Percentiles rank a stretch among this genome's conserved stretches.
Evolutionary conservation across 1,139 yeast genomes (phyloP).

Genomic region (Nakaseomyces nivariensis): DNA sequence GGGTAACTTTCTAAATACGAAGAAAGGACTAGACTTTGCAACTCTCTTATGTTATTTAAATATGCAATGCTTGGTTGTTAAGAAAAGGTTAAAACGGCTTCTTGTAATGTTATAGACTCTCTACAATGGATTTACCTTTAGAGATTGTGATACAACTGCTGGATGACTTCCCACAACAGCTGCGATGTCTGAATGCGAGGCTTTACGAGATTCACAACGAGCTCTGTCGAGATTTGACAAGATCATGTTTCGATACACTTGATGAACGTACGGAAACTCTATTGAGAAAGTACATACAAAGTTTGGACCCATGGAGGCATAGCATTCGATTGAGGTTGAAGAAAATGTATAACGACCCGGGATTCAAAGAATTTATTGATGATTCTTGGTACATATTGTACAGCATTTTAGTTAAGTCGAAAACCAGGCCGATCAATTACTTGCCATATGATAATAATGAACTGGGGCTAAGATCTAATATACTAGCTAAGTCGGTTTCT

Average conservation of each 20-base stretch:
- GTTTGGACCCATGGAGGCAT: slow-evolving; percentile 2
- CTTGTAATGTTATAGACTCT: not conserved
- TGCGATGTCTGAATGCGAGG: slow-evolving; percentile 2
- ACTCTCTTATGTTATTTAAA: no score
- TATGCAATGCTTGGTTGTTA: no score
- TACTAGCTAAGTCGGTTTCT: not conserved
- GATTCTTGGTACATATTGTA: slow-evolving; percentile 20
- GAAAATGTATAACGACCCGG: not conserved
- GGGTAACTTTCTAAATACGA: no score
- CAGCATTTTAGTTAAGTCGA: slow-evolving; percentile 9
- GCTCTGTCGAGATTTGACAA: not conserved
- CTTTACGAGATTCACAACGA: slow-evolving; percentile 4
- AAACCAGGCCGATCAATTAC: slow-evolving; percentile 4
- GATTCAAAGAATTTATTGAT: slow-evolving; percentile 9
- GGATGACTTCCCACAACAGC: slow-evolving; percentile 1
- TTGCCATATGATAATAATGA: not conserved
- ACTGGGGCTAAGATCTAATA: not conserved
- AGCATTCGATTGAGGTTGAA: not conserved
- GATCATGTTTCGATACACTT: not conserved
- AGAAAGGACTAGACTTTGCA: no score
- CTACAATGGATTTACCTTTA: slow-evolving; percentile 4
- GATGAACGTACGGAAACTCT: not conserved
- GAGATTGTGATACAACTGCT: slow-evolving; percentile 2
- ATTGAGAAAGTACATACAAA: not conserved
- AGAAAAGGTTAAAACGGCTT: no score